Evolutionary conservation across 495 filamentous ascomycete genomes (phyloP).

Genomic region (Penicillium steckii): DNA sequence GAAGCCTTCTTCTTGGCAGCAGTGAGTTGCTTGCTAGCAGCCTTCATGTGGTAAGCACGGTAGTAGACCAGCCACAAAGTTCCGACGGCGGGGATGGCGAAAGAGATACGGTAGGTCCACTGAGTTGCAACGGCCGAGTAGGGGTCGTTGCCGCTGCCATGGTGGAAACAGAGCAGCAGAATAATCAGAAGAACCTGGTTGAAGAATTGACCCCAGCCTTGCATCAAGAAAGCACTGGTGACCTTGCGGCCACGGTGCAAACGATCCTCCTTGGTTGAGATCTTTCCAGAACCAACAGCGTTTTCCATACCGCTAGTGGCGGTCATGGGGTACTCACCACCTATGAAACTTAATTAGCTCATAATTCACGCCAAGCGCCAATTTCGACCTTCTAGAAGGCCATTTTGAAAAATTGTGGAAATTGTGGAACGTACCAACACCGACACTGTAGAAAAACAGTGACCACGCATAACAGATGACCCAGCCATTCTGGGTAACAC

Average conservation of each 20-base stretch:
- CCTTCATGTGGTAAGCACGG: slow-evolving; percentile 84
- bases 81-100: slow-evolving; percentile 79
- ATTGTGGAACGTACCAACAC: slow-evolving; percentile 60
- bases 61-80: slow-evolving; percentile 93
- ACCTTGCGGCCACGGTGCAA: slow-evolving; percentile 91
- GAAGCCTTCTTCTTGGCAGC: slow-evolving; percentile 78
- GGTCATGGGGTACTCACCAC: slow-evolving; percentile 91
- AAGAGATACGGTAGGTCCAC: slow-evolving; percentile 83
- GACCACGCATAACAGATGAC: slow-evolving; percentile 90
- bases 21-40: slow-evolving; percentile 68
- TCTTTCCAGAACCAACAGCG: slow-evolving; percentile 74
- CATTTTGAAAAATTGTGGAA: too few relatives aligned
- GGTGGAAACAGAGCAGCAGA: slow-evolving; percentile 77
- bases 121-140: slow-evolving; percentile 71
- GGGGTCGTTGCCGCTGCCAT: slow-evolving; percentile 65
- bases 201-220: slow-evolving; percentile 91
- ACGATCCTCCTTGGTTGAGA: slow-evolving; percentile 86
- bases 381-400: neutral
- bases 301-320: slow-evolving; percentile 96
- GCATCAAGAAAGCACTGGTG: slow-evolving; percentile 92
- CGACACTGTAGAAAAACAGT: slow-evolving; percentile 86
- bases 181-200: slow-evolving; percentile 87
- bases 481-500: slow-evolving; percentile 79
- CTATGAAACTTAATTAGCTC: slow-evolving; percentile 19
- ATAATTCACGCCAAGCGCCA: neutral